These are phyloP conservation scores for Leishmania arabica DNA, from an alignment of 208 protist genomes.

Conservation along the genomic window DNA sequence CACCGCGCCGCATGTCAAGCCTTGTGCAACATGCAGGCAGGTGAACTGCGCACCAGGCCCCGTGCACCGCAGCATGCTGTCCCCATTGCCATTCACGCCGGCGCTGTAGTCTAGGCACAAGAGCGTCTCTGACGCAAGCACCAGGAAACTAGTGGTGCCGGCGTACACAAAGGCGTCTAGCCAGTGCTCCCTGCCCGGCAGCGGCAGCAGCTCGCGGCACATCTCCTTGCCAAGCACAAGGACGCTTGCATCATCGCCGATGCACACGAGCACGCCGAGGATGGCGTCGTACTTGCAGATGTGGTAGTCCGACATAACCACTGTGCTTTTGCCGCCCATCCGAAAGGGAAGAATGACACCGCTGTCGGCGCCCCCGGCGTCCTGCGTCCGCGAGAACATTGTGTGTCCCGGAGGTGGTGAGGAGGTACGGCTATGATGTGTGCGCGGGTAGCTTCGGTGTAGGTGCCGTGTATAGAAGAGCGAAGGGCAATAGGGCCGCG, in stretches of 20 bases:
- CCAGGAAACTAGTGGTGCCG: constrained; percentile 76
- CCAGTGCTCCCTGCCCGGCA: constrained; percentile 64
- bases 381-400: constrained; percentile 9
- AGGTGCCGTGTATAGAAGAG: neutral
- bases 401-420: neutral
- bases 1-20: constrained; percentile 72
- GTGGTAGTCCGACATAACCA: constrained; percentile 83
- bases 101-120: constrained; percentile 73
- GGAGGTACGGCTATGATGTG: neutral
- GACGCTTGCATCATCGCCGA: constrained; percentile 73
- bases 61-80: constrained; percentile 40
- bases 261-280: constrained; percentile 67
- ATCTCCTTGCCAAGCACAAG: constrained; percentile 68
- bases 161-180: constrained; percentile 72
- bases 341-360: constrained; percentile 37
- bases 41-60: constrained; percentile 46
- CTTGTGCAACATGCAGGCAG: constrained; percentile 71
- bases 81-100: constrained; percentile 13
- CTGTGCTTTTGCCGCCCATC: constrained; percentile 50
- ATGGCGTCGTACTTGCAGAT: constrained; percentile 78
- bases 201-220: constrained; percentile 53
- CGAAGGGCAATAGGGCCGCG: neutral
- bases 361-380: neutral
- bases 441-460: neutral
- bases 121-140: constrained; percentile 70